Percentiles rank a stretch among this genome's conserved stretches.
phyloP scores from a whole-genome alignment of 1,284 basidiomycete genomes.

The Earliella scabrosa region DNA sequence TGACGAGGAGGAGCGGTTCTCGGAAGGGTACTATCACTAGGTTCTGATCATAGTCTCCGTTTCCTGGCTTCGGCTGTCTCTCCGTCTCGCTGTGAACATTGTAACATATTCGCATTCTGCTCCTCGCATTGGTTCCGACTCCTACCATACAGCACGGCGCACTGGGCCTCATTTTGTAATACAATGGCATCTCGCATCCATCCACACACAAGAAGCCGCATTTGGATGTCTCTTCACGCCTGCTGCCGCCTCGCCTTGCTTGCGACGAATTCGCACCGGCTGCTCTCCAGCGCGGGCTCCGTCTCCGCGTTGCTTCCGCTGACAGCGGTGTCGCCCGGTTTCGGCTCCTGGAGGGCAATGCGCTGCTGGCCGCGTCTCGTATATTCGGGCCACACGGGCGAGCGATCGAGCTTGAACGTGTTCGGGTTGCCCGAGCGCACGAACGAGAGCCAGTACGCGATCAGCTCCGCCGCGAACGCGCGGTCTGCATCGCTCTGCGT shows the following conservation, averaged over 20 bases:
- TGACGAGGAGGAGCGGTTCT: not conserved
- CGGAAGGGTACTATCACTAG: no score
- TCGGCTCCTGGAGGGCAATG: conserved; percentile 51
- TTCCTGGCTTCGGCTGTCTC: no score
- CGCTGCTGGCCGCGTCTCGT: conserved; percentile 33
- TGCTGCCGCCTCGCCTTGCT: conserved; percentile 27
- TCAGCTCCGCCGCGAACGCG: conserved; percentile 56
- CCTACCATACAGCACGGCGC: not conserved
- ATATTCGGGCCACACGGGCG: conserved; percentile 49
- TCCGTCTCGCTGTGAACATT: not conserved
- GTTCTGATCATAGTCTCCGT: no score
- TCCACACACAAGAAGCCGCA: no score
- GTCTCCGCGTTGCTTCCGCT: conserved; percentile 50
- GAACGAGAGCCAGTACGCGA: conserved; percentile 66
- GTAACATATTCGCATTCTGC: not conserved
- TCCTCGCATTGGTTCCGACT: not conserved
- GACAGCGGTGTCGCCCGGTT: conserved; percentile 26
- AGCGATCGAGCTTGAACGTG: conserved; percentile 50
- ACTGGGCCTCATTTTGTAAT: not conserved
- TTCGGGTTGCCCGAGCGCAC: conserved; percentile 56
- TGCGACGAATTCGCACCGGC: conserved; percentile 33
- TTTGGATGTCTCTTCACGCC: no score
- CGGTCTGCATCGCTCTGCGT: conserved; percentile 44
- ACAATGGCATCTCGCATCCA: not conserved
- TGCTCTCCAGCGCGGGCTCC: conserved; percentile 43